These are phyloP conservation scores for Apiotrichum akiyoshidainum DNA, from an alignment of 1,284 basidiomycete genomes.

Conservation along the genomic window DNA sequence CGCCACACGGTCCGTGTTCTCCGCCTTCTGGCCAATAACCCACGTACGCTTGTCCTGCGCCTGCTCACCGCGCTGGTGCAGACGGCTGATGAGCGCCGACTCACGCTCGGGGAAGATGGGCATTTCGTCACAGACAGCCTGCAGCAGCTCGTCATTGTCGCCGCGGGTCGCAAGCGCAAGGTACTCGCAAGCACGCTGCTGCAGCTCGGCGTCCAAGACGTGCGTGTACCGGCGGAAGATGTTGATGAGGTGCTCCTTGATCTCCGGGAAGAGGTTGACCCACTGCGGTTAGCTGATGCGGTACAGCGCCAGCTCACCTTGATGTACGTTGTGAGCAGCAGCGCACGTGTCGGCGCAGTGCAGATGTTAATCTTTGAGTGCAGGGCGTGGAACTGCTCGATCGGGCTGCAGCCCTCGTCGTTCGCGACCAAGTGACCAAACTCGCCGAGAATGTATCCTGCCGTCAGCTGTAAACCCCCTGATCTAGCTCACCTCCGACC, in stretches of 20 bases:
- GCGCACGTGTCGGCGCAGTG: constrained; percentile 82
- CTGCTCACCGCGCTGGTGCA: constrained; percentile 84
- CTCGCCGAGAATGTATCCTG: constrained; percentile 88
- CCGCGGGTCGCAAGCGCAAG: constrained; percentile 74
- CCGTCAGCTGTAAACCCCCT: background rate
- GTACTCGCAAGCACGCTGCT: constrained; percentile 97
- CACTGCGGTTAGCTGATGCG: constrained; percentile 29
- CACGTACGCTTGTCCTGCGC: constrained; percentile 91
- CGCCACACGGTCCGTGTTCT: constrained; percentile 69
- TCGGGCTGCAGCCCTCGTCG: constrained; percentile 84
- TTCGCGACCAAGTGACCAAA: constrained; percentile 92
- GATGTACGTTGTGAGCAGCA: constrained; percentile 94
- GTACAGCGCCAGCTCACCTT: constrained; percentile 60
- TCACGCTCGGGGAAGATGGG: constrained; percentile 95
- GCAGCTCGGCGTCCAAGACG: constrained; percentile 94
- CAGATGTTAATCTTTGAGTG: constrained; percentile 96
- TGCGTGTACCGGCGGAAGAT: constrained; percentile 98
- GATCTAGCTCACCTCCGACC: constrained; percentile 66
- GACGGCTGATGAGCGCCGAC: constrained; percentile 76
- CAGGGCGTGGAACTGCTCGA: constrained; percentile 89
- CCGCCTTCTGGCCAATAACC: constrained; percentile 90
- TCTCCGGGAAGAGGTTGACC: constrained; percentile 98
- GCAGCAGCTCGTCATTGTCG: constrained; percentile 86
- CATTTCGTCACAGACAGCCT: constrained; percentile 97
- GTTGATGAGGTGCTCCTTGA: constrained; percentile 86